Base-by-base conservation (phyloP, 106 monocot genomes). In the Triglochin maritima region DNA sequence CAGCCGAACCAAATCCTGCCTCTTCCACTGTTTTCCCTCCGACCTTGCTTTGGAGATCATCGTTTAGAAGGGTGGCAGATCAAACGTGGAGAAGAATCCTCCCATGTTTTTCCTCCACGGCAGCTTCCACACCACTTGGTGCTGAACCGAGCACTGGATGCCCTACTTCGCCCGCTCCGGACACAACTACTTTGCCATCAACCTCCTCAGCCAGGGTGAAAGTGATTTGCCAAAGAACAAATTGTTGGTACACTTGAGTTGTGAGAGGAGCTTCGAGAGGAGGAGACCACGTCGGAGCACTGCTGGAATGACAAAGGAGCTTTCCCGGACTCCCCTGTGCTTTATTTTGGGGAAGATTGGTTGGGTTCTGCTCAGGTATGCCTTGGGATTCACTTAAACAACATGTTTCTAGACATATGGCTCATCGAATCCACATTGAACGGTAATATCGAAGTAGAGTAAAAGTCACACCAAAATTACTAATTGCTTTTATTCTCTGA, bases 71-170 rank as follows among this genome's bases (percentile, higher is more conserved):
- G 69, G 68, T 54, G 5, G 2, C 47, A 64, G 44, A 7, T 11
- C 3, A 44, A 50, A 51, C 3, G 50, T 11, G 51, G 14, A 41
- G 7, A 12, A 16, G 12, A 62, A 41, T 2, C 80, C 82, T 14
- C 79, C 88, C 2, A 71, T 88, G 66, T 88, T 89, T 9, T 86
- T 93, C 65, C 76, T 93, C 10, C 93, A 88, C 57, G 88, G 93
- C 10, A 93, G 93, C 76, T 93, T 93, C 75, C 93, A 93, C 61
- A 83, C 88, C 46, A 88, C 93, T 14, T 93, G 93, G 88, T 88
- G 93, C 86, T 93, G 93, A 88, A 88, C 88, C 0, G 93, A 93
- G 74, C 79, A 84, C 63, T 93, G 83, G 86, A 65, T 88, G 2
- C 86, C 88, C 13, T 93, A 88, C 81, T 92, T 92, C 77, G 85